A percentile compares a stretch with the other conserved stretches of the same genome.
These are phyloP conservation scores for Cladophialophora carrionii DNA, from an alignment of 2,329 filamentous ascomycete species.

Conservation along the genomic window DNA sequence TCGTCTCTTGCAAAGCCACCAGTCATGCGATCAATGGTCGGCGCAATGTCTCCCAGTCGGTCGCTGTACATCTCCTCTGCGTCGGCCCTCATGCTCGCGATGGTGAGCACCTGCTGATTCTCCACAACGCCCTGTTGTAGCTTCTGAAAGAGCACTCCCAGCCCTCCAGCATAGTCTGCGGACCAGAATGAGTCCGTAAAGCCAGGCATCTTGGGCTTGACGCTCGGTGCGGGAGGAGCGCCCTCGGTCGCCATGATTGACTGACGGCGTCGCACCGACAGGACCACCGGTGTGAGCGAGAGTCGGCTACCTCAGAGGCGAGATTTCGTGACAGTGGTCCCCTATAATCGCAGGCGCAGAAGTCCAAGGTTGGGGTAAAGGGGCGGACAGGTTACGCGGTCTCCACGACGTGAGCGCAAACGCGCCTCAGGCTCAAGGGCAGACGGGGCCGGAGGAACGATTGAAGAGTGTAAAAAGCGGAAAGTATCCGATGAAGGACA, in stretches of 20 bases:
- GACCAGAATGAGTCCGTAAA: slow-evolving; percentile 99
- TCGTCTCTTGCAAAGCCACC: slow-evolving; percentile 90
- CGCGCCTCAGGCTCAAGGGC: not conserved
- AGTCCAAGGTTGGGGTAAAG: not conserved
- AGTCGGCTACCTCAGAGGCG: not conserved
- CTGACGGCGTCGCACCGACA: not conserved
- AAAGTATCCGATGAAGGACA: not conserved
- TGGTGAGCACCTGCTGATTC: slow-evolving; percentile 88
- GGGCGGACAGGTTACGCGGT: slow-evolving; percentile 8
- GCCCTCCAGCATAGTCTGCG: slow-evolving; percentile 90
- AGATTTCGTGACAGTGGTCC: not conserved
- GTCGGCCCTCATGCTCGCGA: slow-evolving; percentile 92
- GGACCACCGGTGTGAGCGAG: not conserved
- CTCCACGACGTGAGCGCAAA: not conserved
- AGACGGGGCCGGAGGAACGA: not conserved
- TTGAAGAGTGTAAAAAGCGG: not conserved
- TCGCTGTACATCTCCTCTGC: slow-evolving; percentile 88
- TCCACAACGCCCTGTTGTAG: slow-evolving; percentile 94
- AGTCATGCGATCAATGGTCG: slow-evolving; percentile 76
- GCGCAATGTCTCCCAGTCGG: slow-evolving; percentile 77
- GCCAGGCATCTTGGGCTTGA: slow-evolving; percentile 67
- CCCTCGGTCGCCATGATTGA: slow-evolving; percentile 24
- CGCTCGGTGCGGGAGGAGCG: slow-evolving; percentile 3
- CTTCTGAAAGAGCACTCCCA: slow-evolving; percentile 94
- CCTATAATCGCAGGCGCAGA: slow-evolving; percentile 8